These are phyloP conservation scores for Mrakiaceae sp. DNA, from an alignment of 1,284 basidiomycete genomes.

Conservation along the genomic window DNA sequence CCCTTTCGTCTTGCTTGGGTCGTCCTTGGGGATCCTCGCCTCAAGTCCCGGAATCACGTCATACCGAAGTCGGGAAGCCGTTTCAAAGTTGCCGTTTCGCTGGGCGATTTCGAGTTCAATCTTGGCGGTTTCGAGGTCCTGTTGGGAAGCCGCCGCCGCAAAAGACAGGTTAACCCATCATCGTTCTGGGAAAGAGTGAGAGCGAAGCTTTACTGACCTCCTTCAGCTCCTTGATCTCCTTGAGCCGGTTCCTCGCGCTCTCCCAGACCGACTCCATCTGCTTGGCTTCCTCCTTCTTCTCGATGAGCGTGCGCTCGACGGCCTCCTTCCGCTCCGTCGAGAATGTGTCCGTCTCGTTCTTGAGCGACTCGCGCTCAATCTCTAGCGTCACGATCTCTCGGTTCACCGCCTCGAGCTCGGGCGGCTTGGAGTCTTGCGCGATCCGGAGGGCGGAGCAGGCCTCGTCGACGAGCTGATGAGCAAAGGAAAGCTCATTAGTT, in stretches of 20 bases:
- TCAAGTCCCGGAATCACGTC: conserved; percentile 73
- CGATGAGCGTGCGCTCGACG: conserved; percentile 52
- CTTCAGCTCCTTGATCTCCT: conserved; percentile 67
- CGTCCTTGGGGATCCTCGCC: conserved; percentile 59
- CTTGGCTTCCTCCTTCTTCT: conserved; percentile 51
- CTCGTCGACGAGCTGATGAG: conserved; percentile 69
- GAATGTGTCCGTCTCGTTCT: conserved; percentile 75
- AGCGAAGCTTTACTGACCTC: conserved; percentile 19
- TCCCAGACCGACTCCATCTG: conserved; percentile 61
- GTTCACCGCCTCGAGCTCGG: conserved; percentile 70
- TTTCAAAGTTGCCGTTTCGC: conserved; percentile 69
- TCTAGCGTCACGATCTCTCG: conserved; percentile 66
- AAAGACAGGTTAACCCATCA: neutral
- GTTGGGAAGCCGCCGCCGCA: conserved; percentile 14
- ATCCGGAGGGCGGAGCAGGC: conserved; percentile 77
- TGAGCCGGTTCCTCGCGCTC: conserved; percentile 60
- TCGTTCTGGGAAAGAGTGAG: neutral
- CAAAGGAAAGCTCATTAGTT: neutral
- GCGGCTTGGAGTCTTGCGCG: conserved; percentile 82
- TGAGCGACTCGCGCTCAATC: conserved; percentile 81
- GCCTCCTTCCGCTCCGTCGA: conserved; percentile 57
- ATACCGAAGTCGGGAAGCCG: conserved; percentile 69
- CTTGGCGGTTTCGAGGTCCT: conserved; percentile 69
- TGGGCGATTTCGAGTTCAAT: conserved; percentile 79
- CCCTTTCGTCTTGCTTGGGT: conserved; percentile 34